A percentile compares a stretch with the other conserved stretches of the same genome.
These are phyloP conservation scores for Fusarium sterilihyphosum DNA, from an alignment of 2,329 filamentous ascomycete species.

Conservation along the genomic window DNA sequence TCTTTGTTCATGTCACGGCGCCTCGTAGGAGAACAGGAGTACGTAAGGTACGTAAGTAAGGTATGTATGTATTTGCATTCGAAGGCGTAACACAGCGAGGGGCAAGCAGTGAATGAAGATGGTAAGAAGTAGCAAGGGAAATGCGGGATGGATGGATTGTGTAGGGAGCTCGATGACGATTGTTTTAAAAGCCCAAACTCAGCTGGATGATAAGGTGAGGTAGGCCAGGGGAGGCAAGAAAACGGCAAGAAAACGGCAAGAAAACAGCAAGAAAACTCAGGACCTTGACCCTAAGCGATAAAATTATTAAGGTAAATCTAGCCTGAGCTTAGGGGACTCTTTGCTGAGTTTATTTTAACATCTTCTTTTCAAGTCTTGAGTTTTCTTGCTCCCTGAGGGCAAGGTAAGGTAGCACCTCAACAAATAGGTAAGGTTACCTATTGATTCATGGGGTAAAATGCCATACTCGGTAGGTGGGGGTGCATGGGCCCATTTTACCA, in stretches of 20 bases:
- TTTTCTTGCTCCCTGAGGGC: too few species aligned
- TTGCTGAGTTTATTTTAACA: too few species aligned
- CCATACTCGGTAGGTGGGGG: constrained; percentile 35
- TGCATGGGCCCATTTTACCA: constrained; percentile 14
- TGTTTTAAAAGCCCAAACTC: constrained; percentile 25
- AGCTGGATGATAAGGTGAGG: constrained; percentile 21
- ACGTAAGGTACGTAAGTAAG: not conserved
- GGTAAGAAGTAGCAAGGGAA: constrained; percentile 4
- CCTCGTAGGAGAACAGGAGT: not conserved
- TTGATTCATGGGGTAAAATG: not conserved
- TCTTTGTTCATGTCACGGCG: constrained; percentile 22
- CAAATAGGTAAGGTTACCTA: not conserved
- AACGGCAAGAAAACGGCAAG: too few species aligned
- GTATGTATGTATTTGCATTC: not conserved
- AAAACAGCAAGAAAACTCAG: too few species aligned
- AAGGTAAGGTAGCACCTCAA: constrained; percentile 5
- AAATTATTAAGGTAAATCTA: too few species aligned
- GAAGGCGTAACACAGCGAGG: not conserved
- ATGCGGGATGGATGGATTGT: constrained; percentile 13
- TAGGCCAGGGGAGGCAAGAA: too few species aligned
- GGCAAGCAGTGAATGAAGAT: not conserved
- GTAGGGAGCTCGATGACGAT: constrained; percentile 35
- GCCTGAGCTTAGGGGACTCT: too few species aligned
- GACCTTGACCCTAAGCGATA: too few species aligned
- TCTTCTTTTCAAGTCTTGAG: too few species aligned